Conservation (phyloP, 2,329 filamentous ascomycete species). For the Trichoderma koningiopsis region DNA sequence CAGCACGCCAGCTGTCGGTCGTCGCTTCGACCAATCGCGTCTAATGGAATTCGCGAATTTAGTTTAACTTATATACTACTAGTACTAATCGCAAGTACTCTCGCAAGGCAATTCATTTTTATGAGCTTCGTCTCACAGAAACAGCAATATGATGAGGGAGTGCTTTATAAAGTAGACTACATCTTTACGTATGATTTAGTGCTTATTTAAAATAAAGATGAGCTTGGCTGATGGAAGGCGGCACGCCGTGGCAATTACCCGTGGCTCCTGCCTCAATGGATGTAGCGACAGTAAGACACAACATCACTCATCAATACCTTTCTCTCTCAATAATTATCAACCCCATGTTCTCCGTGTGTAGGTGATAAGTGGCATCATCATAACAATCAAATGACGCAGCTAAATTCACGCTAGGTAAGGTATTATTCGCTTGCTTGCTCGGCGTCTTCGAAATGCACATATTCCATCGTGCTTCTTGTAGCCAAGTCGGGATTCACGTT, state of each 20-base stretch:
- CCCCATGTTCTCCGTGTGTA: background rate
- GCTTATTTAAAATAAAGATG: background rate
- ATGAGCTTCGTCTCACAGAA: too few relatives aligned
- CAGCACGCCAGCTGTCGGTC: conserved; percentile 34
- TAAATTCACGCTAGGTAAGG: background rate
- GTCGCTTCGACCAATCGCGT: conserved; percentile 6
- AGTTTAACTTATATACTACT: conserved; percentile 5
- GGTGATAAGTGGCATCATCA: too few relatives aligned
- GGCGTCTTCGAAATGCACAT: background rate
- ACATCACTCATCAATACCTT: too few relatives aligned
- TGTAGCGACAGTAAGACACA: background rate
- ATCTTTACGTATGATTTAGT: background rate
- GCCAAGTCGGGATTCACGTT: background rate
- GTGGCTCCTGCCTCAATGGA: background rate
- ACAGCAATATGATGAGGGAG: background rate
- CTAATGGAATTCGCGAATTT: conserved; percentile 19
- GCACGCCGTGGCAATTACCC: background rate
- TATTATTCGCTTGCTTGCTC: background rate
- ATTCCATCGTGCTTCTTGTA: background rate
- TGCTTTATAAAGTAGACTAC: background rate
- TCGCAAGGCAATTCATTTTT: background rate
- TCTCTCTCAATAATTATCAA: background rate
- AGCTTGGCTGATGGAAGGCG: background rate
- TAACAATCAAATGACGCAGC: background rate
- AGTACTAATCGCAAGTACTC: background rate